Conservation (phyloP, 805 yeast genomes). For the Barnettozyma pratensis region DNA sequence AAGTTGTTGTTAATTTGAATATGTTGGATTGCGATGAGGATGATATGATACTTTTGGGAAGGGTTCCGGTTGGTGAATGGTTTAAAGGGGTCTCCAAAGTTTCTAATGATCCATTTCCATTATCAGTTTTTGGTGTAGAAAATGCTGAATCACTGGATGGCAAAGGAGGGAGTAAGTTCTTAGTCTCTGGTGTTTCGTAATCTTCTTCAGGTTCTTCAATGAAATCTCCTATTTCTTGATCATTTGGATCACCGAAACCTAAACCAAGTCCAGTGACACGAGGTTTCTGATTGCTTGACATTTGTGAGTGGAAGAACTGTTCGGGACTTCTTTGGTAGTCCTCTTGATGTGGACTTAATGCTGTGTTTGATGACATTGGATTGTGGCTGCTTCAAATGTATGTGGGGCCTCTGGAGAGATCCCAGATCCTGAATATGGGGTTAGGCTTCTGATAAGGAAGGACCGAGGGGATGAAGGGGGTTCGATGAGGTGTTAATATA, state of each 20-base stretch:
- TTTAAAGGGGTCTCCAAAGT: background rate
- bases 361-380: too few relatives aligned
- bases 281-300: background rate
- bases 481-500: background rate
- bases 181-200: constrained; percentile 13
- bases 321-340: background rate
- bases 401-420: too few relatives aligned
- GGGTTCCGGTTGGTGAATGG: too few relatives aligned
- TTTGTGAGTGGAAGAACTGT: background rate
- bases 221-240: background rate
- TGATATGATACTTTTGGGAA: background rate
- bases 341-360: too few relatives aligned
- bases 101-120: background rate
- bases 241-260: background rate
- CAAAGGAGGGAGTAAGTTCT: constrained; percentile 17
- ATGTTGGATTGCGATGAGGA: constrained; percentile 1
- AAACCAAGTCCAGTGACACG: background rate
- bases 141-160: constrained; percentile 10
- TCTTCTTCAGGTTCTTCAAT: constrained; percentile 1
- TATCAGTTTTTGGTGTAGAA: background rate
- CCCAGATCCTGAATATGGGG: too few relatives aligned
- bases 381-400: too few relatives aligned
- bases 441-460: too few relatives aligned
- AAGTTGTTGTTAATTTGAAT: background rate
- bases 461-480: background rate